phyloP scores from a whole-genome alignment of 2,329 filamentous ascomycete genomes.

The Aspergillus felis region DNA sequence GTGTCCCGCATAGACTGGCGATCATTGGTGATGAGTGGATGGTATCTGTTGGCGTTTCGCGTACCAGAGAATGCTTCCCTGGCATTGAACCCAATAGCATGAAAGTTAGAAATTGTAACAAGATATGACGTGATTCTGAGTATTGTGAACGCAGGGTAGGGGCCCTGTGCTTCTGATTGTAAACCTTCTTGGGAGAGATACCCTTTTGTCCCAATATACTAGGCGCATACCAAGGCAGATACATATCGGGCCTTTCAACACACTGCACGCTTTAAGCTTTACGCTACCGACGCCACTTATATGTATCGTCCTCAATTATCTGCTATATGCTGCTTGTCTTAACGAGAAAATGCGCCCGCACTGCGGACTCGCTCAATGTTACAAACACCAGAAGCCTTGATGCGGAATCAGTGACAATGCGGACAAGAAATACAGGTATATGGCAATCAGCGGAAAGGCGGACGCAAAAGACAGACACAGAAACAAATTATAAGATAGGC shows the following conservation, averaged over 20 bases:
- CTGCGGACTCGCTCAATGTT: neutral
- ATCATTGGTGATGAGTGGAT: neutral
- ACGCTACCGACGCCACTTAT: neutral
- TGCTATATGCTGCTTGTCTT: neutral
- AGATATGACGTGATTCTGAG: neutral
- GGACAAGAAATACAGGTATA: neutral
- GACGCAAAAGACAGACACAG: neutral
- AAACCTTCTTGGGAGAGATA: no score
- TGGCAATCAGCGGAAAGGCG: neutral
- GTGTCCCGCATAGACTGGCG: neutral
- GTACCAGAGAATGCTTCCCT: neutral
- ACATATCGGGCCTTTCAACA: neutral
- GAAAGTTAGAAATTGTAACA: neutral
- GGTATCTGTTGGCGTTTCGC: neutral
- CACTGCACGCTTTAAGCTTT: neutral
- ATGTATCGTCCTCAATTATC: neutral
- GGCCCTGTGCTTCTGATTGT: no score
- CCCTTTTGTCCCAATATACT: no score
- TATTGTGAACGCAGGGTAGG: neutral
- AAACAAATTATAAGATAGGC: neutral
- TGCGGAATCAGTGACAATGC: neutral
- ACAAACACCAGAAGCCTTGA: neutral
- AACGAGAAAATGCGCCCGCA: neutral
- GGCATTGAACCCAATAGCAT: neutral
- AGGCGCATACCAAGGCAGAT: neutral